Base-by-base conservation (phyloP, 2,329 filamentous ascomycete species). In the Ascochyta viciae-villosae region DNA sequence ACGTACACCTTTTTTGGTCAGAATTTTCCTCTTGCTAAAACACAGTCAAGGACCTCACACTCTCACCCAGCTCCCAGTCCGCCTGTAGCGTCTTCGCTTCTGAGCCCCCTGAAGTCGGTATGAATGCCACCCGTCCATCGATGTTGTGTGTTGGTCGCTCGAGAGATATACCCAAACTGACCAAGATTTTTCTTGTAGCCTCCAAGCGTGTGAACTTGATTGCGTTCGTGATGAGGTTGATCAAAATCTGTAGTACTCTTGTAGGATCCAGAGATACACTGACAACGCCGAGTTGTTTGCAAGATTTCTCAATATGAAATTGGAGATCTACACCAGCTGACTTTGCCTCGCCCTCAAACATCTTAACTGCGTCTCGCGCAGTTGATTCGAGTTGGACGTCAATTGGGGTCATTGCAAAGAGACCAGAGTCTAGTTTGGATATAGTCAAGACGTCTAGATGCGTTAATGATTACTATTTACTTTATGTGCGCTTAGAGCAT, bases 131-230 rank as follows among this genome's bases (percentile, higher is more conserved):
- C 2, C 45, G 39, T 13, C 70, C 69, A 34, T 74, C 69, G 29
- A 68, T 63, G 27, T 69, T 68, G 34, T 68, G 69, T 1, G 63
- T 65, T 0, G 78, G 77, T 43, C 64, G 65, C 27, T 71, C 59
- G 6, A 55, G 22, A 9, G 58, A 58, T 7, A 77, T 70, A 2
- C 74, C 73, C 0, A 80, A 45, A 22, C 61, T 74, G 4, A 81
- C 71, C 0, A 60, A 70, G 42, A 80, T 76, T 15, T 67, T 62
- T 16, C 43, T 29, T 19, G 39, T 45, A 0, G 69, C 44, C n/a
- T 72, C 67, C 24, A 75, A 66, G 12, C 74, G 70, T 0, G 77
- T 80, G 60, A 80, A 80, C 41, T 80, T 80, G 65, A 80, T 77
- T 2, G 76, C 74, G 43, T 79, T 79, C 7, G 78, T 80, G 16